A percentile compares a stretch with the other conserved stretches of the same genome.
phyloP scores from a whole-genome alignment of 1,139 yeast genomes.

The Lodderomyces metapsilosis region DNA sequence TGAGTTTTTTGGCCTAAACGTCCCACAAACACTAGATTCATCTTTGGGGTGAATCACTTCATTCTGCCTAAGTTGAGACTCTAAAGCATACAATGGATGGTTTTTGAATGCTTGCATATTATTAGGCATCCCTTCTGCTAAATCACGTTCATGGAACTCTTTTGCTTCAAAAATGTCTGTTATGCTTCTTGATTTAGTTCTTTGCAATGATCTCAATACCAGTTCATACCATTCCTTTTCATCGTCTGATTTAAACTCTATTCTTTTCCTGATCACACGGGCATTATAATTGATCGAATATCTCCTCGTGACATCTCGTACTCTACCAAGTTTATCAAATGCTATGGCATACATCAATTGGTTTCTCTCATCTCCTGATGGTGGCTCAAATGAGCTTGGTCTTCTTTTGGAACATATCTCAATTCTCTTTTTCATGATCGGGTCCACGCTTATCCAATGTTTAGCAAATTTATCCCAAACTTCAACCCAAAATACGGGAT shows the following conservation, averaged over 20 bases:
- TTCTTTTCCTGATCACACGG: constrained; percentile 69
- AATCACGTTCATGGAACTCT: constrained; percentile 66
- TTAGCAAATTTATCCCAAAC: constrained; percentile 78
- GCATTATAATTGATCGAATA: constrained; percentile 73
- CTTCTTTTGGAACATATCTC: constrained; percentile 62
- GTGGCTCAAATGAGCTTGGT: constrained; percentile 74
- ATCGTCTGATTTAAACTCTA: constrained; percentile 52
- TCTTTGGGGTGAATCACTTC: constrained; percentile 73
- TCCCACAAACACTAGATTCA: constrained; percentile 61
- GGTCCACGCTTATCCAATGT: constrained; percentile 86
- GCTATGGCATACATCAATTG: constrained; percentile 75
- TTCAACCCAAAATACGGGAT: constrained; percentile 90
- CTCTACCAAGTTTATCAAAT: constrained; percentile 61
- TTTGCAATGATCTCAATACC: constrained; percentile 33
- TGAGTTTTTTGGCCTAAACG: constrained; percentile 44
- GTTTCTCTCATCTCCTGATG: constrained; percentile 57
- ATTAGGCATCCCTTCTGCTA: constrained; percentile 85
- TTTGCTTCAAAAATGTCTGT: constrained; percentile 69
- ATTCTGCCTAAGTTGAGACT: constrained; percentile 65
- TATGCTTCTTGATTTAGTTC: constrained; percentile 33
- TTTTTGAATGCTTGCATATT: constrained; percentile 77
- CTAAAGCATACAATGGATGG: constrained; percentile 86
- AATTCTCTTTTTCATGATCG: constrained; percentile 60
- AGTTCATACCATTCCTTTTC: constrained; percentile 66
- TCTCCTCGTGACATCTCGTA: constrained; percentile 81